phyloP scores from a whole-genome alignment of 306 rosid species.

The Dalbergia cultrata region DNA sequence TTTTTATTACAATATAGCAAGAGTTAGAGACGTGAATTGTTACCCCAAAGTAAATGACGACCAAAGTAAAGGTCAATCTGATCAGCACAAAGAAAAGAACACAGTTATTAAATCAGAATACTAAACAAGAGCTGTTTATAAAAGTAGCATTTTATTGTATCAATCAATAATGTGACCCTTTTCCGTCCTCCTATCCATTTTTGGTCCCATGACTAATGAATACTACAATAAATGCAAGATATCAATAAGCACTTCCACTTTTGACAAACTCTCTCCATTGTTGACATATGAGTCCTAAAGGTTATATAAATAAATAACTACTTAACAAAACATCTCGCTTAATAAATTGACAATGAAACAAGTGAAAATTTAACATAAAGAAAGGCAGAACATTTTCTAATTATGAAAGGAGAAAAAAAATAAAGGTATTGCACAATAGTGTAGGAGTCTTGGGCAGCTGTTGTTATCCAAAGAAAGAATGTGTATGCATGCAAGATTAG shows the following conservation, averaged over 20 bases:
- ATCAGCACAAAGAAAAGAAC: constrained; percentile 41
- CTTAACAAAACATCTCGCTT: constrained; percentile 1
- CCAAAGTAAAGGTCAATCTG: constrained; percentile 94
- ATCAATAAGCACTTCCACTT: background rate
- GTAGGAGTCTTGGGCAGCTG: background rate
- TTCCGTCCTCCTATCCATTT: background rate
- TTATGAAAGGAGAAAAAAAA: background rate
- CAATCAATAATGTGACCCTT: constrained; percentile 7
- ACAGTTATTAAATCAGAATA: constrained; percentile 40
- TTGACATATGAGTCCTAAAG: background rate
- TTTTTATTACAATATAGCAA: constrained; percentile 12
- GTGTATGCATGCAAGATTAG: background rate
- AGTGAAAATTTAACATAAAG: background rate
- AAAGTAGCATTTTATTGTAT: background rate
- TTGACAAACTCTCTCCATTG: background rate
- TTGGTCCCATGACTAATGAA: background rate
- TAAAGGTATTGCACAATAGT: background rate
- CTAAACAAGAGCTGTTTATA: background rate
- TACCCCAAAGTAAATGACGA: constrained; percentile 93
- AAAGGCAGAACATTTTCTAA: constrained; percentile 6
- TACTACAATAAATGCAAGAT: background rate
- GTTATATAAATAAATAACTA: background rate
- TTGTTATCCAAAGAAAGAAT: background rate
- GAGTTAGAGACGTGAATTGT: constrained; percentile 42
- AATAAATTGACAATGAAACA: constrained; percentile 4